Evolutionary conservation across 345 rosid genomes (phyloP), one percentile per base, ranked within the genome.

Genomic region (Hirschfeldia incana): DNA sequence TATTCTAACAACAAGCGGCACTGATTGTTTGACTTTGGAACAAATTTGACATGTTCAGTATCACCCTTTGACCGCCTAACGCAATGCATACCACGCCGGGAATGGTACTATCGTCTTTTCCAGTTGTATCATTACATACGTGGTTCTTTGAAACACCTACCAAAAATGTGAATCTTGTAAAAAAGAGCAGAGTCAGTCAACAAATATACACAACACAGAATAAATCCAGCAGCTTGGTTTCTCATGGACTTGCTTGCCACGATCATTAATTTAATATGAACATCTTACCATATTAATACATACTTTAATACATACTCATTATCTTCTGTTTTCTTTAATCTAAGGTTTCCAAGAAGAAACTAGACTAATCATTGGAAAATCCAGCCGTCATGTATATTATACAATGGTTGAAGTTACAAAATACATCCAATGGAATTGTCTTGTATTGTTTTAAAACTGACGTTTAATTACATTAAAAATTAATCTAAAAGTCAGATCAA

Each of bases 211-310:
- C 73, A 15, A 30, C 68, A 21, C 12, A 44, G 11, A 49, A 16
- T 12, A 28, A 28, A 62, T 32, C 64, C 49, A 75, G 39, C 72
- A 75, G 75, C 79, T 74, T 80, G 75, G 66, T 74, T 80, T 80
- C 51, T 63, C 59, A 34, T 73, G 69, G 82, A 72, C 69, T 73
- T 73, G 44, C 68, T 57, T 78, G 39, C 72, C 44, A 65, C 17
- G 1, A 13, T 34, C 8, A n/a, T 12, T 65, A 76, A 33, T 76
- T 64, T 64, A 64, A 53, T 59, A 53, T 17, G 49, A 78, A 28
- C 59, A 77, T 65, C 76, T 15, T 70, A 70, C 65, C 21, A 39
- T 62, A 59, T 66, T 3, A 21, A 11, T 29, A 57, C 39, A 72
- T 33, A 32, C 34, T 33, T 13, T 7, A 39, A 7, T 62, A 42